Conservation (phyloP, 1,284 basidiomycete species). For the Dichomitus squalens region DNA sequence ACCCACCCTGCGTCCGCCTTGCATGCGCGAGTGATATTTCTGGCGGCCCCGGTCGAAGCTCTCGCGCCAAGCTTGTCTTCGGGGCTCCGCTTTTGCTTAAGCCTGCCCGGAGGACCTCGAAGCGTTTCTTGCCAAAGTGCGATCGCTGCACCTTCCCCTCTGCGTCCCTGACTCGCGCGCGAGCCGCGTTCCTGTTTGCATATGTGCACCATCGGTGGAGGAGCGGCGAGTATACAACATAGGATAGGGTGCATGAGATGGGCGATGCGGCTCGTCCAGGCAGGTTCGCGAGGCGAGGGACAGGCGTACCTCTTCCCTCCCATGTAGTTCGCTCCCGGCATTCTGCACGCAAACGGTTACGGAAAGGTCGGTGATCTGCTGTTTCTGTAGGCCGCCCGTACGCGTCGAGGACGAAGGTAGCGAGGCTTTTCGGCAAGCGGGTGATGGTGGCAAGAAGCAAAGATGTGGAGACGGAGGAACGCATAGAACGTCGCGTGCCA, state of each 20-base stretch:
- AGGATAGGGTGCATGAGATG: not conserved
- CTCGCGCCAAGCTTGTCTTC: not conserved
- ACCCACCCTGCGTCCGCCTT: slow-evolving; percentile 1
- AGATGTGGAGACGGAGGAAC: slow-evolving; percentile 4
- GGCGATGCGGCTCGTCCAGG: not conserved
- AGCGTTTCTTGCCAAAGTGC: slow-evolving; percentile 57
- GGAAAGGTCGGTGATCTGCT: not conserved
- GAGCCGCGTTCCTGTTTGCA: slow-evolving; percentile 51
- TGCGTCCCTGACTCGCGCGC: slow-evolving; percentile 52
- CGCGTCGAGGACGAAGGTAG: not conserved
- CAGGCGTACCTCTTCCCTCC: slow-evolving; percentile 52
- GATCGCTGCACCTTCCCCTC: slow-evolving; percentile 50
- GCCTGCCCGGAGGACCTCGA: slow-evolving; percentile 49
- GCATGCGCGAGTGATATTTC: slow-evolving; percentile 32
- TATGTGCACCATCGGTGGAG: not conserved
- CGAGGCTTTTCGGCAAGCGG: not conserved
- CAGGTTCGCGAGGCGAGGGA: not conserved
- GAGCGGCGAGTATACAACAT: not conserved
- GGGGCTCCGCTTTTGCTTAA: slow-evolving; percentile 22
- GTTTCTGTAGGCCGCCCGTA: not conserved
- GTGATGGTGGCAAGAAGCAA: slow-evolving; percentile 1
- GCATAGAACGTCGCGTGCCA: slow-evolving; percentile 1
- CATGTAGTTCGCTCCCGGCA: slow-evolving; percentile 65
- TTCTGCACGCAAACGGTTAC: slow-evolving; percentile 22
- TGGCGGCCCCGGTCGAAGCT: not conserved